Base-by-base conservation (phyloP, 495 filamentous ascomycete species). In the Annulohypoxylon moriforme region DNA sequence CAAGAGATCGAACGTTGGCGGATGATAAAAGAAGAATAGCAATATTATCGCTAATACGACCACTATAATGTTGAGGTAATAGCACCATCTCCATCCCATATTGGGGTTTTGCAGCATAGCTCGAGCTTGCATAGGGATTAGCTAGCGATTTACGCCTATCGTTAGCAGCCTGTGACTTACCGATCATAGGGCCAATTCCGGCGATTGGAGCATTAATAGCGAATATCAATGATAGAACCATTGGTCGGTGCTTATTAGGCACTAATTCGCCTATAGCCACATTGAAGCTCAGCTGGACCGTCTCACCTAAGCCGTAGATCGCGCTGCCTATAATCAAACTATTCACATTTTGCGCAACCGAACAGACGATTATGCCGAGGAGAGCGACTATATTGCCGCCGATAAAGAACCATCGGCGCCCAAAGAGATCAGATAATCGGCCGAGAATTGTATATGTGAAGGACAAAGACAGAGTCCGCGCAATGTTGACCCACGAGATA, bases 341-440 rank as follows among this genome's bases (percentile, higher is more conserved):
- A 52, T 76, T 71, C 62, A 87, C 69, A 56, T 77, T 81, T 52
- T 83, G 79, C 8, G 85, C 82, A 3, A 76, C 79, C 5, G 82
- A 80, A 71, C 81, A 78, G 44, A 86, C 76, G 34, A 85, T 80
- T 59, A 75, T 76, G 27, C 84, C 84, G 38, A 87, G 60, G 24
- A 85, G 71, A 4, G 76, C 80, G 9, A 85, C 67, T 7, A 78
- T 4, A 3, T 81, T 75, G 38, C 79, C 81, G 4, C 77, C 78
- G 42, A 87, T 82, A 66, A 86, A 77, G 68, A 86, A 83, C 73
- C 80, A 86, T 64, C 84, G 79, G 42, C 86, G 81, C 40, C 86
- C 85, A 56, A 89, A 87, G 40, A 88, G 83, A 74, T 89, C 85
- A 2, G 80, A 79, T 6, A 88, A 68, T 38, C 84, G 82, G 13